phyloP scores from a whole-genome alignment of 179 eudicot genomes.

The Beta lomatogona region DNA sequence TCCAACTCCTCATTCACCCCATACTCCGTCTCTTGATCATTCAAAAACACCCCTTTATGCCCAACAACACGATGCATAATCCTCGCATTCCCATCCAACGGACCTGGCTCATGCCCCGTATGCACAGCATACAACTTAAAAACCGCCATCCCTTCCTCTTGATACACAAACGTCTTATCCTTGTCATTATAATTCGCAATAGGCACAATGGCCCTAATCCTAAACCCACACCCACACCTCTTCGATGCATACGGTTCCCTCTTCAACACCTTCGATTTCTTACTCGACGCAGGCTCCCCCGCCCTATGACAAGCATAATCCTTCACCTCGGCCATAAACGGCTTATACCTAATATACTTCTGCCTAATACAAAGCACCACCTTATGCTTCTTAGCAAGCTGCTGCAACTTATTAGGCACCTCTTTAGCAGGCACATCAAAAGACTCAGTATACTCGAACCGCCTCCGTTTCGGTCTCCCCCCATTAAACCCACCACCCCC shows the following conservation, averaged over 20 bases:
- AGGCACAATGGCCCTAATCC: conserved; percentile 94
- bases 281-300: conserved; percentile 77
- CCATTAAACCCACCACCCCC: conserved; percentile 21
- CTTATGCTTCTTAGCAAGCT: conserved; percentile 79
- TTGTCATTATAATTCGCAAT: conserved; percentile 87
- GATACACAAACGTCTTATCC: conserved; percentile 93
- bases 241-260: conserved; percentile 91
- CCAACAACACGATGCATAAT: conserved; percentile 95
- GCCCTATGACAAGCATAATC: conserved; percentile 97
- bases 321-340: conserved; percentile 97
- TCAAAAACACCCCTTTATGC: conserved; percentile 66
- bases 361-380: conserved; percentile 93
- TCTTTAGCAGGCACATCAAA: conserved; percentile 87
- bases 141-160: conserved; percentile 90
- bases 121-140: conserved; percentile 96
- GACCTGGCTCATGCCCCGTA: conserved; percentile 97
- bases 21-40: conserved; percentile 72
- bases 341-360: conserved; percentile 95
- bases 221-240: conserved; percentile 93
- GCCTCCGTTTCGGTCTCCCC: conserved; percentile 60
- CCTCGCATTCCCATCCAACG: conserved; percentile 96
- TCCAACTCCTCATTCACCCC: conserved; percentile 80
- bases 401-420: conserved; percentile 63
- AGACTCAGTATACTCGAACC: conserved; percentile 91
- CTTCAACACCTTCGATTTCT: conserved; percentile 66